Evolutionary conservation across 2,329 filamentous ascomycete species (phyloP).

Genomic region (Sclerotinia minor): DNA sequence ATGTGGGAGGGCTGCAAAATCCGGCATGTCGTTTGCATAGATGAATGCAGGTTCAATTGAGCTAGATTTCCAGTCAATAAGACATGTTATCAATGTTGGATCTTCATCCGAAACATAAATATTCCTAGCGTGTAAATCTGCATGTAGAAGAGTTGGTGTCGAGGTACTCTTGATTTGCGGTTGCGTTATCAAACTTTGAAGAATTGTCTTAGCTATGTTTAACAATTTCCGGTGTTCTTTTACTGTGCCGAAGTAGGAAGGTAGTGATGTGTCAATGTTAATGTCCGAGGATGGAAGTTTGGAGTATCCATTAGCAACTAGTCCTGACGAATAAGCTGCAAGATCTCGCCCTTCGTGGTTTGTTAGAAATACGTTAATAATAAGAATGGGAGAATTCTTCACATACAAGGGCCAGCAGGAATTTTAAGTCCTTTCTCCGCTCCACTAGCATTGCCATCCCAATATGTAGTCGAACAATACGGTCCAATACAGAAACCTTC

Average conservation of each 20-base stretch:
- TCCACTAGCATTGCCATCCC: constrained; percentile 15
- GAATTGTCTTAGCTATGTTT: constrained; percentile 38
- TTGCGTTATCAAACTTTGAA: constrained; percentile 33
- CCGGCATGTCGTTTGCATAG: background rate
- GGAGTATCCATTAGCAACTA: constrained; percentile 25
- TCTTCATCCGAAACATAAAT: constrained; percentile 47
- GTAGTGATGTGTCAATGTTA: constrained; percentile 19
- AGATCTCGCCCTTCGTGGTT: background rate
- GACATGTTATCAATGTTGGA: constrained; percentile 43
- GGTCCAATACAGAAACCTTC: constrained; percentile 41
- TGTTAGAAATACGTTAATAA: background rate
- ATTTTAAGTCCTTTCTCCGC: constrained; percentile 17
- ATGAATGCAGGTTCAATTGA: constrained; percentile 42
- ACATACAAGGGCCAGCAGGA: constrained; percentile 28
- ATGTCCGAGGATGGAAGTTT: constrained; percentile 26
- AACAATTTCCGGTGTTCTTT: constrained; percentile 38
- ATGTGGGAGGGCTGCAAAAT: background rate
- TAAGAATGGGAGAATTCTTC: too few species aligned
- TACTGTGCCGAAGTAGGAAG: constrained; percentile 25
- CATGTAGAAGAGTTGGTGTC: constrained; percentile 43
- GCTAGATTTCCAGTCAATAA: constrained; percentile 48
- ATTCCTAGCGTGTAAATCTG: constrained; percentile 47
- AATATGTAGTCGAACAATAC: constrained; percentile 35
- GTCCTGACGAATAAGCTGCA: background rate
- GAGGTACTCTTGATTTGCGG: constrained; percentile 31